Percentiles rank a stretch among this genome's conserved stretches.
phyloP scores from a whole-genome alignment of 768 basidiomycete genomes.

The Boletus patriciae region DNA sequence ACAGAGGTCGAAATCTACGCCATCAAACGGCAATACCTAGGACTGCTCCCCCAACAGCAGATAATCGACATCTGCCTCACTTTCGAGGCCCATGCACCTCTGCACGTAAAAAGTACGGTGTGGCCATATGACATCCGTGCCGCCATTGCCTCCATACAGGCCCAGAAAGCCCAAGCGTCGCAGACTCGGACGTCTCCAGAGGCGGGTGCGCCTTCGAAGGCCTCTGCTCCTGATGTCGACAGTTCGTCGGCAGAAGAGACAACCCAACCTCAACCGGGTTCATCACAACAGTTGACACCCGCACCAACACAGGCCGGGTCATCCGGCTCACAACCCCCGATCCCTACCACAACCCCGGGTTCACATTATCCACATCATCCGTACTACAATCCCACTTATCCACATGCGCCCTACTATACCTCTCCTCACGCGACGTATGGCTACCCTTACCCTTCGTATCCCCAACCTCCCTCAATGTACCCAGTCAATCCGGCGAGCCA shows the following conservation, averaged over 20 bases:
- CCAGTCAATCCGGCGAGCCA: conserved; percentile 29
- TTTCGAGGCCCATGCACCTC: conserved; percentile 67
- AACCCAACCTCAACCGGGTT: conserved; percentile 16
- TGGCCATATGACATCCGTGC: conserved; percentile 72
- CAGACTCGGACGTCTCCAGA: conserved; percentile 19
- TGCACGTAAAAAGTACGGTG: conserved; percentile 61
- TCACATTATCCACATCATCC: conserved; percentile 53
- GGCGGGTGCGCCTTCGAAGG: conserved; percentile 10
- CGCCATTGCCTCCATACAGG: conserved; percentile 55
- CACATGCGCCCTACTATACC: conserved; percentile 67
- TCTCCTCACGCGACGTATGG: conserved; percentile 37
- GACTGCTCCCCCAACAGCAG: conserved; percentile 63
- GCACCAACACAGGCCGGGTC: conserved; percentile 26
- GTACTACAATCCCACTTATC: conserved; percentile 60
- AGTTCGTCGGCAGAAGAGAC: conserved; percentile 15
- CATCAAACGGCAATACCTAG: conserved; percentile 71
- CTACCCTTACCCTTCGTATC: conserved; percentile 38
- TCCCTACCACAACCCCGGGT: conserved; percentile 23
- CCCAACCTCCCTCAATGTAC: conserved; percentile 35
- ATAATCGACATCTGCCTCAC: conserved; percentile 78
- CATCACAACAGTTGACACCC: conserved; percentile 19
- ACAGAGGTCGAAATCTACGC: conserved; percentile 49
- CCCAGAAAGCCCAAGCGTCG: conserved; percentile 24
- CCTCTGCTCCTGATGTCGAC: conserved; percentile 14
- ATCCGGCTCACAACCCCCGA: conserved; percentile 20